Evolutionary conservation across 805 yeast species (phyloP).

Genomic region (Zygosaccharomyces kombuchaensis): DNA sequence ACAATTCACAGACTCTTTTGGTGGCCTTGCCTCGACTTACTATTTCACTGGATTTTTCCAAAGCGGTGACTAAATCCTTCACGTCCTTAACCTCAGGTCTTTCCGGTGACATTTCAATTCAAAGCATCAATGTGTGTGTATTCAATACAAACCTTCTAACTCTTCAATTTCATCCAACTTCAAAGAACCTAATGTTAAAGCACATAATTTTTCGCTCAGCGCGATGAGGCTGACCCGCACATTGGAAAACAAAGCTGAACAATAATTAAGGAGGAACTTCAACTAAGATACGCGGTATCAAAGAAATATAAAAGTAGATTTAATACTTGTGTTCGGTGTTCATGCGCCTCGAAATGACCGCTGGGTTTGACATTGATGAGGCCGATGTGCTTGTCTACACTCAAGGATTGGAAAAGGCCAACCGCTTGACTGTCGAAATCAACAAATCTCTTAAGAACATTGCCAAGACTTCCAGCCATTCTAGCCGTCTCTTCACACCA

Average conservation of each 20-base stretch:
- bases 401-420: slow-evolving; percentile 61
- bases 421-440: slow-evolving; percentile 51
- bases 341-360: neutral
- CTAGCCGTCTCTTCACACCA: slow-evolving; percentile 57
- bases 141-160: neutral
- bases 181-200: neutral
- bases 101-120: neutral
- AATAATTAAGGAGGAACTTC: slow-evolving; percentile 3
- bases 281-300: neutral
- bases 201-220: neutral
- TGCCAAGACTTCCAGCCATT: slow-evolving; percentile 28
- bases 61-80: slow-evolving; percentile 13
- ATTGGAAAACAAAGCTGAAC: neutral
- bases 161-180: neutral
- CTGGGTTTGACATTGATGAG: slow-evolving; percentile 57
- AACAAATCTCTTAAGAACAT: slow-evolving; percentile 52
- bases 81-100: slow-evolving; percentile 6
- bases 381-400: slow-evolving; percentile 81
- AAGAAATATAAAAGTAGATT: neutral
- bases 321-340: neutral
- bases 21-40: slow-evolving; percentile 34
- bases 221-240: slow-evolving; percentile 6
- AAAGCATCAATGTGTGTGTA: neutral
- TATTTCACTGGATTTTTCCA: slow-evolving; percentile 23
- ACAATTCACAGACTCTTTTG: slow-evolving; percentile 28